Conservation (phyloP, 2,329 filamentous ascomycete genomes). For the Trichoderma sp. region DNA sequence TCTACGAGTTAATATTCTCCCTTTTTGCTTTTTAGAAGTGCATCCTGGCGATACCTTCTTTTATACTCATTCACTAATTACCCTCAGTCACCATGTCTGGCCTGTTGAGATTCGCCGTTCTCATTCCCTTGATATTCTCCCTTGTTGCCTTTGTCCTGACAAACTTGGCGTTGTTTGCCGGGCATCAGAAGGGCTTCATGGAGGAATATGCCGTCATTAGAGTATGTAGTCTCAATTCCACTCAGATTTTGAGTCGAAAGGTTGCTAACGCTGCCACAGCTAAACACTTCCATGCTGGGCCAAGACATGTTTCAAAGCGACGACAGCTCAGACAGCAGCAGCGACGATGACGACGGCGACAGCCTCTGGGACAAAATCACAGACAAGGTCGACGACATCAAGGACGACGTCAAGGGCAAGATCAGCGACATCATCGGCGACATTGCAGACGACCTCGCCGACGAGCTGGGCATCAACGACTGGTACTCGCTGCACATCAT, state of each 20-base stretch:
- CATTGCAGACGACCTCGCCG: constrained; percentile 45
- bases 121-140: constrained; percentile 44
- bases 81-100: constrained; percentile 29
- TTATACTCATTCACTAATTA: not conserved
- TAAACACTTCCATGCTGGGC: constrained; percentile 46
- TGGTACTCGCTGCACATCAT: constrained; percentile 57
- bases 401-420: constrained; percentile 42
- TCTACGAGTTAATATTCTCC: not conserved
- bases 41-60: constrained; percentile 2
- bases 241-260: too few species aligned
- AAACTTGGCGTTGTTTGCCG: constrained; percentile 46
- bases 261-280: constrained; percentile 30
- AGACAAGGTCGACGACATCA: constrained; percentile 39
- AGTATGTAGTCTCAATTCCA: constrained; percentile 35
- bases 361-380: constrained; percentile 38
- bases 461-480: constrained; percentile 51
- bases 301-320: constrained; percentile 39
- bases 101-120: constrained; percentile 36
- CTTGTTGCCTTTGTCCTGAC: constrained; percentile 46
- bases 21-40: not conserved
- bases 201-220: constrained; percentile 48
- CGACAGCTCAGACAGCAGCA: constrained; percentile 33
- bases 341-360: constrained; percentile 34
- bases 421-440: constrained; percentile 47
- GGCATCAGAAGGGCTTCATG: constrained; percentile 47